A percentile compares a stretch with the other conserved stretches of the same genome.
These are phyloP conservation scores for Cystobasidium sp. DNA, from an alignment of 1,284 basidiomycete genomes.

Conservation along the genomic window DNA sequence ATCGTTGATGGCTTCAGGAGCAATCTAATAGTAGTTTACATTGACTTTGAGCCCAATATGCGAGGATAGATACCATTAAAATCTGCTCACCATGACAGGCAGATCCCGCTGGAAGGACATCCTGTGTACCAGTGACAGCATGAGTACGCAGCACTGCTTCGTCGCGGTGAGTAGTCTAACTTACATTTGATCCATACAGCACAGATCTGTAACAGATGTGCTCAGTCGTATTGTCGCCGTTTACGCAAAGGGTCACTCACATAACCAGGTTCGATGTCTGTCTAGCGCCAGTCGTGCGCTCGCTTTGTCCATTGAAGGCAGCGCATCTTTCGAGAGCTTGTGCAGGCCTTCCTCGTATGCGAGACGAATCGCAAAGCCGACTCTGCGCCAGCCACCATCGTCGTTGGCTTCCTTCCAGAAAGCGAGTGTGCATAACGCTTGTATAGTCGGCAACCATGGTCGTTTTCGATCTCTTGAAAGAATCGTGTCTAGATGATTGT, in stretches of 20 bases:
- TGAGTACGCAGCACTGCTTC: background rate
- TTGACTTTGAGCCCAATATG: no score
- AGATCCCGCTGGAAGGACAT: constrained; percentile 31
- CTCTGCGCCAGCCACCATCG: constrained; percentile 23
- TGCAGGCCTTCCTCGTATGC: constrained; percentile 28
- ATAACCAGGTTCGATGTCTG: constrained; percentile 24
- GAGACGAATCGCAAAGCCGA: constrained; percentile 20
- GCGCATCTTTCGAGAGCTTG: constrained; percentile 15
- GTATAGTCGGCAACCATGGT: constrained; percentile 24
- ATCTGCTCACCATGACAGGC: constrained; percentile 17
- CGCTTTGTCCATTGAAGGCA: constrained; percentile 3
- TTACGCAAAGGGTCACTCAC: background rate
- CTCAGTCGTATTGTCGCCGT: background rate
- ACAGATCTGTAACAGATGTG: background rate
- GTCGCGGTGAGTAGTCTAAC: background rate
- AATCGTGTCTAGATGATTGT: constrained; percentile 28
- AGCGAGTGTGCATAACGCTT: constrained; percentile 14
- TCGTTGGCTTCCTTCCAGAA: constrained; percentile 30
- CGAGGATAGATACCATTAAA: no score
- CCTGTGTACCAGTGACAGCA: background rate
- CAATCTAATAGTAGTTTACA: background rate
- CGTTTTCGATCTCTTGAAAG: constrained; percentile 16
- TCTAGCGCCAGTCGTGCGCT: background rate
- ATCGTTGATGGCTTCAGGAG: constrained; percentile 18
- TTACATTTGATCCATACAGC: constrained; percentile 33